phyloP scores from a whole-genome alignment of 495 filamentous ascomycete species.

The Poronia punctata region DNA sequence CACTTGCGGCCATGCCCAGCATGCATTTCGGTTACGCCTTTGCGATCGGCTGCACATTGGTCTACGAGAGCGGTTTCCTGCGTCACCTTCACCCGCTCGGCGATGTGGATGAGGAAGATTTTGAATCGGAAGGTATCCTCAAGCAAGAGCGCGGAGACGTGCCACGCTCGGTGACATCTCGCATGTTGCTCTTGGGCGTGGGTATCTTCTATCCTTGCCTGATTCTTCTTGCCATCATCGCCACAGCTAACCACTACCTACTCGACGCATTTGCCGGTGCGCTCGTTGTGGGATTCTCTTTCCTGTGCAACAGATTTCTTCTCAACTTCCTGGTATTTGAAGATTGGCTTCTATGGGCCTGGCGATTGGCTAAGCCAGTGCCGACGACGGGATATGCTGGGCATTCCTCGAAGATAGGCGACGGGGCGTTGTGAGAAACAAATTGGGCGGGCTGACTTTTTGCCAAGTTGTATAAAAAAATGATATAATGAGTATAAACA shows the following conservation, averaged over 20 bases:
- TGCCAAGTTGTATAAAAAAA: slow-evolving; percentile 20
- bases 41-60: slow-evolving; percentile 63
- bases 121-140: slow-evolving; percentile 8
- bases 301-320: slow-evolving; percentile 51
- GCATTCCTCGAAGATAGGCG: slow-evolving; percentile 8
- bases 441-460: not conserved
- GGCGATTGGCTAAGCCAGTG: slow-evolving; percentile 55
- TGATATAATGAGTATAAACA: slow-evolving; percentile 16
- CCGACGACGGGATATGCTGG: slow-evolving; percentile 18
- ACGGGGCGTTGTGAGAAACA: too few relatives aligned
- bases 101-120: slow-evolving; percentile 1
- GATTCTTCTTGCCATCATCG: slow-evolving; percentile 61
- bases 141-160: slow-evolving; percentile 24
- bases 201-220: slow-evolving; percentile 58
- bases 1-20: slow-evolving; percentile 68
- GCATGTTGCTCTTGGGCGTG: slow-evolving; percentile 30
- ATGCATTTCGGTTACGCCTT: slow-evolving; percentile 77
- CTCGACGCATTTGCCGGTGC: slow-evolving; percentile 65
- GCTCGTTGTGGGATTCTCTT: slow-evolving; percentile 49
- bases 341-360: slow-evolving; percentile 57
- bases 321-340: slow-evolving; percentile 56
- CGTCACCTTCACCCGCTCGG: slow-evolving; percentile 7
- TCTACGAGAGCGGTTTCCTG: slow-evolving; percentile 29
- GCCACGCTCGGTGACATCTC: slow-evolving; percentile 15
- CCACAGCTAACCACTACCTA: slow-evolving; percentile 69